Percentiles rank a stretch among this genome's conserved stretches.
phyloP scores from a whole-genome alignment of 495 filamentous ascomycete species.

The Xylaria scruposa region DNA sequence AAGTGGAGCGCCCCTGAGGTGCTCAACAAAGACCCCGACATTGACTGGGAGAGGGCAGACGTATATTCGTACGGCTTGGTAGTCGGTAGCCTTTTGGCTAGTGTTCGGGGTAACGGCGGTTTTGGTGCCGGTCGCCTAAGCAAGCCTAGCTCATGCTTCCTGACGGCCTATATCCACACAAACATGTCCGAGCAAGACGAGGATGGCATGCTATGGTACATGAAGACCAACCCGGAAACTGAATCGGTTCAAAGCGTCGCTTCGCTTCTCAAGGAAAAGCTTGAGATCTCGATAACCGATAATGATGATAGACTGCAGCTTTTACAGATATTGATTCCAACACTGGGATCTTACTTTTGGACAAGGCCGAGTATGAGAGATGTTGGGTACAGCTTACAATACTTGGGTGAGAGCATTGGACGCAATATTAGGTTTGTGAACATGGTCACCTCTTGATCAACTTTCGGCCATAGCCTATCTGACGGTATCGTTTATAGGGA shows the following conservation, averaged over 20 bases:
- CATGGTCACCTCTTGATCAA: background rate
- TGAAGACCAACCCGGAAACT: background rate
- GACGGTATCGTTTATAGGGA: background rate
- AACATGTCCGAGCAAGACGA: background rate
- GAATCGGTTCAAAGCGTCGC: background rate
- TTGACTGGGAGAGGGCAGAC: constrained; percentile 8
- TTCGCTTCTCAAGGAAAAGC: background rate
- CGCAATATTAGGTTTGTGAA: background rate
- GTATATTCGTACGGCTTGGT: constrained; percentile 16
- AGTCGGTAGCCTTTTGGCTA: background rate
- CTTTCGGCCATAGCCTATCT: background rate
- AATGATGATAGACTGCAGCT: background rate
- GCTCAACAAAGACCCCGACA: constrained; percentile 12
- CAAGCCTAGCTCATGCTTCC: background rate
- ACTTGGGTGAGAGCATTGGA: background rate
- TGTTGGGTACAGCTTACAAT: background rate
- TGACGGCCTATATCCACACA: background rate
- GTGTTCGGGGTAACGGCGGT: background rate
- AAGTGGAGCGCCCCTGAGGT: constrained; percentile 10
- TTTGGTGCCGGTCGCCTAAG: background rate
- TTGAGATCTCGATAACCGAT: background rate
- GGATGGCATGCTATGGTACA: background rate
- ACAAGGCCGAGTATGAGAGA: background rate
- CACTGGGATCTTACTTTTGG: constrained; percentile 3
- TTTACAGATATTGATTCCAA: background rate